Percentiles rank a stretch among this genome's conserved stretches.
phyloP scores from a whole-genome alignment of 106 monocot species.

The Ottelia alismoides region DNA sequence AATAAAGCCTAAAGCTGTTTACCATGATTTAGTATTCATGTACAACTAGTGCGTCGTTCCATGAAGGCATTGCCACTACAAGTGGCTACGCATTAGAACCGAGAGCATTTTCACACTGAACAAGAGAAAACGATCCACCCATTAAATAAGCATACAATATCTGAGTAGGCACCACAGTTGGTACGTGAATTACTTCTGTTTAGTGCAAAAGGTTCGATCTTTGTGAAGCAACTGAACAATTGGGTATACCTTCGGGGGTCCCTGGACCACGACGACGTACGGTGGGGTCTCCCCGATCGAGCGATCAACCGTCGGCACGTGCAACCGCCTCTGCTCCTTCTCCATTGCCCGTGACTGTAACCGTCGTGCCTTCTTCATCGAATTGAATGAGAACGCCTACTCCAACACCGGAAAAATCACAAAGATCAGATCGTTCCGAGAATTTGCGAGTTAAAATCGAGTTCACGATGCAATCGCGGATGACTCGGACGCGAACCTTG shows the following conservation, averaged over 20 bases:
- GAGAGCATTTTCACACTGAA: neutral
- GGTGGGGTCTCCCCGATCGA: constrained; percentile 79
- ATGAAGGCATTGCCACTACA: too few relatives aligned
- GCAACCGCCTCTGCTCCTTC: constrained; percentile 81
- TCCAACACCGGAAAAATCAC: constrained; percentile 9
- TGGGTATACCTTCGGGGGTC: constrained; percentile 60
- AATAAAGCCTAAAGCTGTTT: too few relatives aligned
- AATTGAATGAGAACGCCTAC: constrained; percentile 93
- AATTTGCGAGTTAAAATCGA: neutral
- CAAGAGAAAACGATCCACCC: neutral
- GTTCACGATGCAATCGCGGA: neutral
- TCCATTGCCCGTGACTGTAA: constrained; percentile 68
- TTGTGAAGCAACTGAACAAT: neutral
- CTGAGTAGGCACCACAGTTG: neutral
- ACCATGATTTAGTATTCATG: too few relatives aligned
- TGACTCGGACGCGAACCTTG: constrained; percentile 7
- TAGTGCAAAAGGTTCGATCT: too few relatives aligned
- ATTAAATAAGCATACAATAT: neutral
- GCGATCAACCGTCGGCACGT: constrained; percentile 75
- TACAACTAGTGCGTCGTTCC: too few relatives aligned
- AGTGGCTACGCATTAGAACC: too few relatives aligned
- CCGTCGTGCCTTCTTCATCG: constrained; percentile 67
- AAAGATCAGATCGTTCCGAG: neutral
- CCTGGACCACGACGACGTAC: constrained; percentile 86
- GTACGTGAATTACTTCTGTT: too few relatives aligned